Base-by-base conservation (phyloP, 805 yeast genomes). In the Pichia californica region DNA sequence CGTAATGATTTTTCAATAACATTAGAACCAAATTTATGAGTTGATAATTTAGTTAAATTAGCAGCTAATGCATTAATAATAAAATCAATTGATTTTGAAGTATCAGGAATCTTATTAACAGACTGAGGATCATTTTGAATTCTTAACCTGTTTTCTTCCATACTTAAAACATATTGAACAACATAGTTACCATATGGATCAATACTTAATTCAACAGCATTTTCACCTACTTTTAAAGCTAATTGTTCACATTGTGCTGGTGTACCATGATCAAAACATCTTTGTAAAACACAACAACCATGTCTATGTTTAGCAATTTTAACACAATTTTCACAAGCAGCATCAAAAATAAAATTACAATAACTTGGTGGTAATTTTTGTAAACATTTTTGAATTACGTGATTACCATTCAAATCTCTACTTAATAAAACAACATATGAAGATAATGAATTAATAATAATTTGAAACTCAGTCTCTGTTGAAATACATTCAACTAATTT, bases 101-200 rank as follows among this genome's bases (percentile, higher is more conserved):
- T 60, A 42, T 61, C 56, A 19, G 66, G 61, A 42, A 57, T 51
- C 29, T 50, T 51, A 20, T 50, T 28, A 7, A 48, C 34, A 3
- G 61, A 45, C 10, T 31, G 42, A n/a, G 55, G 52, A 45, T 55
- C 59, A 45, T 54, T 58, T 41, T 53, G 56, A 26, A 54, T 49
- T 40, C 64, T 56, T 35, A 61, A 47, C 42, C 66, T 55, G 39
- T 57, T 56, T 47, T 62, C 66, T 51, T 62, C 66, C 64, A 62
- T 62, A 37, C 60, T 59, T 50, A 85, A 68, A 19, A 93, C 95
- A 57, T 93, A 91, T 64, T 93, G 99, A 40, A 93, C 88, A 40
- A 93, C 98, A 63, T 93, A 93, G 63, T 93, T 93, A 29, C 99
- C 99, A 67, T 85, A 93, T 13, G 97, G 97, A 64, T 93, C 97